A percentile compares a stretch with the other conserved stretches of the same genome.
phyloP scores from a whole-genome alignment of 371 early-diverging fungal species.

The Funneliformis caledonium region DNA sequence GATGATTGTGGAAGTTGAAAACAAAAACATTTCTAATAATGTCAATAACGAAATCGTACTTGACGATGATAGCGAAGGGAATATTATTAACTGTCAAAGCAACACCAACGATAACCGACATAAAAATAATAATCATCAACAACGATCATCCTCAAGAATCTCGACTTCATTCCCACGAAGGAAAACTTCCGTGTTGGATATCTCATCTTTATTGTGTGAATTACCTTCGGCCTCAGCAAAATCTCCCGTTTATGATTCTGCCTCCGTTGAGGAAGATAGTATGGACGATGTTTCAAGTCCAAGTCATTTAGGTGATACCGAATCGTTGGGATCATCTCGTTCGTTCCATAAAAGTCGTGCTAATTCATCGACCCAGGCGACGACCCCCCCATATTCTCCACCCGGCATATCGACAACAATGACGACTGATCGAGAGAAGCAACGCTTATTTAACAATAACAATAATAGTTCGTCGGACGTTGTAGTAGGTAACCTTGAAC shows the following conservation, averaged over 20 bases:
- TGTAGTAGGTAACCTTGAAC: too few relatives aligned
- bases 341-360: background rate
- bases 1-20: background rate
- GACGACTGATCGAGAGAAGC: background rate
- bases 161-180: constrained; percentile 24
- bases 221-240: background rate
- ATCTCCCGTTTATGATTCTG: background rate
- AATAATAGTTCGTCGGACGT: background rate
- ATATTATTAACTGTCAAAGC: too few relatives aligned
- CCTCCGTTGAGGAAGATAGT: background rate
- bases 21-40: background rate
- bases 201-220: constrained; percentile 17
- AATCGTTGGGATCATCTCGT: constrained; percentile 13
- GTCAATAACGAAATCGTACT: background rate
- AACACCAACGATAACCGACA: background rate
- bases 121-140: background rate
- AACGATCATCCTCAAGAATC: background rate
- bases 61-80: too few relatives aligned
- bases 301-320: constrained; percentile 24
- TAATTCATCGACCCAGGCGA: background rate
- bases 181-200: constrained; percentile 29
- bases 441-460: background rate
- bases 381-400: constrained; percentile 16
- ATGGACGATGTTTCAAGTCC: constrained; percentile 17
- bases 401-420: background rate